These are phyloP conservation scores for Pyrus bretschneideri DNA, from an alignment of 306 rosid species.

Conservation along the genomic window DNA sequence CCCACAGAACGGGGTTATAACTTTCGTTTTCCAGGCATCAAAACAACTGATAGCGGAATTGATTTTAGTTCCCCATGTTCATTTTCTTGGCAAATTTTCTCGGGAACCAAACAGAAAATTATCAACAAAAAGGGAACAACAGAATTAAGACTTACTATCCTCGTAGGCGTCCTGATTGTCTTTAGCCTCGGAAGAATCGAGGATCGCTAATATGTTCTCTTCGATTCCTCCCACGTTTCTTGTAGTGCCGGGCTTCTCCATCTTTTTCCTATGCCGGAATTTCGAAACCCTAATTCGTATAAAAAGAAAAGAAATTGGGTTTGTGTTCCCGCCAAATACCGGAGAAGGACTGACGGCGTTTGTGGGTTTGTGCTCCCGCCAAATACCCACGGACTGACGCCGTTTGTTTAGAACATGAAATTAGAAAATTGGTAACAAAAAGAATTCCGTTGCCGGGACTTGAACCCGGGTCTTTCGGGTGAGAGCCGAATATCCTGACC, in stretches of 20 bases:
- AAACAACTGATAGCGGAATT: neutral
- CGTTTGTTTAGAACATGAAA: neutral
- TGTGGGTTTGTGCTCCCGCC: neutral
- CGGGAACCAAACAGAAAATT: conserved; percentile 2
- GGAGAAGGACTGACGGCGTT: neutral
- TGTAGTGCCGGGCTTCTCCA: conserved; percentile 35
- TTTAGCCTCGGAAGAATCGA: conserved; percentile 52
- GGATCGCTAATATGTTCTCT: conserved; percentile 63
- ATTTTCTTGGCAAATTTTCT: neutral
- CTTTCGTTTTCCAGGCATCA: neutral
- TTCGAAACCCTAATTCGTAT: conserved; percentile 6
- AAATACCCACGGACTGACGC: neutral
- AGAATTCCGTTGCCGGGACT: neutral
- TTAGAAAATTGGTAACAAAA: neutral
- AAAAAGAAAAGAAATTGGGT: neutral
- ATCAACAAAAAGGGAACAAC: too few species aligned
- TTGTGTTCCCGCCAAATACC: conserved; percentile 15
- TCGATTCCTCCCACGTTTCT: conserved; percentile 36
- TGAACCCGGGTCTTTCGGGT: conserved; percentile 14
- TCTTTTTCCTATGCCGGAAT: neutral
- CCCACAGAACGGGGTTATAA: neutral
- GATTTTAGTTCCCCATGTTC: neutral
- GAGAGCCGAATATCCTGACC: conserved; percentile 7
- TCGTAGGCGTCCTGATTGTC: conserved; percentile 65
- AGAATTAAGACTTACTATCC: conserved; percentile 35